Evolutionary conservation across 2,329 filamentous ascomycete species (phyloP).

Genomic region (Raffaelea arxii): DNA sequence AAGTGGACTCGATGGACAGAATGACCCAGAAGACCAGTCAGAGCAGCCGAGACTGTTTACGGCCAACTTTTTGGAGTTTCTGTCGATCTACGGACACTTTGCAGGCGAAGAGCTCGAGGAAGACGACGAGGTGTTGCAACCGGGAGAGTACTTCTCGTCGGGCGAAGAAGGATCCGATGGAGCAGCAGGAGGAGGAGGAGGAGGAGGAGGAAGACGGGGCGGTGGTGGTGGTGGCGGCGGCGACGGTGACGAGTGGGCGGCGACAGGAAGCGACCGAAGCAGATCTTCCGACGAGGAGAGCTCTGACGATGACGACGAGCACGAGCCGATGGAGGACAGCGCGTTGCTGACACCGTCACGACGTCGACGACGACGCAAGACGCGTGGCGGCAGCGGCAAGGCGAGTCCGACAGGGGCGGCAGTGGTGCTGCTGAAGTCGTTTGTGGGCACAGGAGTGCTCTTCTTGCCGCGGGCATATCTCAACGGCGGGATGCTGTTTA

Average conservation of each 20-base stretch:
- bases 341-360: conserved; percentile 69
- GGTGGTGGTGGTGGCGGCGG: not conserved
- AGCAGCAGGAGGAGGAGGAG: conserved; percentile 15
- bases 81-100: conserved; percentile 94
- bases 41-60: conserved; percentile 62
- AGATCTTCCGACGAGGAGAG: not conserved
- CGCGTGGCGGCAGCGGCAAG: conserved; percentile 62
- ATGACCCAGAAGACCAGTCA: conserved; percentile 12
- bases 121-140: conserved; percentile 79
- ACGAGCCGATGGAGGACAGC: conserved; percentile 80
- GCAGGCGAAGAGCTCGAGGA: conserved; percentile 95
- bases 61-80: conserved; percentile 88
- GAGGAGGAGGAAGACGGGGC: conserved; percentile 14
- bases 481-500: conserved; percentile 96
- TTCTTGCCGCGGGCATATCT: conserved; percentile 89
- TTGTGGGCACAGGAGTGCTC: conserved; percentile 90
- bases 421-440: conserved; percentile 86
- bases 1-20: not conserved
- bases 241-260: too few relatives aligned
- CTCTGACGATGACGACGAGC: conserved; percentile 39
- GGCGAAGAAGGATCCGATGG: conserved; percentile 41
- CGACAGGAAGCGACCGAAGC: too few relatives aligned
- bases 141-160: conserved; percentile 86
- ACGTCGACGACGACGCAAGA: conserved; percentile 66
- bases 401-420: conserved; percentile 72